Conservation (phyloP, 2,329 filamentous ascomycete genomes). For the Truncatella angustata region DNA sequence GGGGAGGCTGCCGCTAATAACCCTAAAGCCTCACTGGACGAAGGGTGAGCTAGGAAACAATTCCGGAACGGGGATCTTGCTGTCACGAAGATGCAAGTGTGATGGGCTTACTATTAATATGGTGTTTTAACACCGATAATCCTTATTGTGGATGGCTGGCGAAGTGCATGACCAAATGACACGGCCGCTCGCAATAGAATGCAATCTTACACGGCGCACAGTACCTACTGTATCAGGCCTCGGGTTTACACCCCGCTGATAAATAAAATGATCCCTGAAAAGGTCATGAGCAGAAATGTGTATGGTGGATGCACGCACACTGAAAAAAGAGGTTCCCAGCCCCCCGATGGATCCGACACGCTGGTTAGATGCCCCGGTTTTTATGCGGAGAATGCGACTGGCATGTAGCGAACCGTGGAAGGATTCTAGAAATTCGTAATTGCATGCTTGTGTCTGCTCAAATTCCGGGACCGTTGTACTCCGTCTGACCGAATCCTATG, state of each 20-base stretch:
- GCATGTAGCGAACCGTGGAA: slow-evolving; percentile 5
- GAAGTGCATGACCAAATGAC: no score
- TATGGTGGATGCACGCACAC: background rate
- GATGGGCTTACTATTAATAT: no score
- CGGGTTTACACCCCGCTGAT: background rate
- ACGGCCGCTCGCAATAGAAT: no score
- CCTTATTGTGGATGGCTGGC: no score
- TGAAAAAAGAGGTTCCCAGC: background rate
- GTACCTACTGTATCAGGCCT: background rate
- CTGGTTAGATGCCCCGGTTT: slow-evolving; percentile 8
- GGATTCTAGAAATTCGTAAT: slow-evolving; percentile 9
- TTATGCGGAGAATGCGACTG: slow-evolving; percentile 9
- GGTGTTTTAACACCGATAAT: no score
- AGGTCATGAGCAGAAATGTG: background rate
- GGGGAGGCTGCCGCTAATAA: background rate
- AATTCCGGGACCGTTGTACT: slow-evolving; percentile 5
- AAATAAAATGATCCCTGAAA: background rate
- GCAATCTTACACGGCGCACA: background rate
- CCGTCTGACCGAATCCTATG: background rate
- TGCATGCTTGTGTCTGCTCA: background rate
- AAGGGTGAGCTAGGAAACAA: background rate
- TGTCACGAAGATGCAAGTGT: background rate
- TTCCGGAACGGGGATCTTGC: background rate
- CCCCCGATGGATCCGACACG: slow-evolving; percentile 11
- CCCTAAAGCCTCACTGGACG: background rate